A percentile compares a stretch with the other conserved stretches of the same genome.
phyloP scores from a whole-genome alignment of 768 basidiomycete genomes.

The Leucosporidium yakuticum region DNA sequence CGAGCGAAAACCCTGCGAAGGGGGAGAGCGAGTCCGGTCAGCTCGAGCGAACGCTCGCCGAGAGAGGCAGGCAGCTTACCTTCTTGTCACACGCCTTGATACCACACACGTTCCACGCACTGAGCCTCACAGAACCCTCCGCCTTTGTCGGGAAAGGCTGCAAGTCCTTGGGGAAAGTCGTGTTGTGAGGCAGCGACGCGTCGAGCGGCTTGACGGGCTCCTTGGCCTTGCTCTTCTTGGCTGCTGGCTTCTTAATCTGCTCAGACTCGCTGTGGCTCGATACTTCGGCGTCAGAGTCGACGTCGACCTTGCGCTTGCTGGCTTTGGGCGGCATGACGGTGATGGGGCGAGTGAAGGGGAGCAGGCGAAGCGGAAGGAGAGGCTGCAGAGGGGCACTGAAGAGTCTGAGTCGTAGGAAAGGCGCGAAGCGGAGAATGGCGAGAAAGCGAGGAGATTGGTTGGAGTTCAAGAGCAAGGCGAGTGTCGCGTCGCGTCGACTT shows the following conservation, averaged over 20 bases:
- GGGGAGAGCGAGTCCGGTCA: not conserved
- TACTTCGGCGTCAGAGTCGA: not conserved
- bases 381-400: not conserved
- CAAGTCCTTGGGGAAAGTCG: constrained; percentile 32
- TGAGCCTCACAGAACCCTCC: constrained; percentile 44
- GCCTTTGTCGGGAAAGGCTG: constrained; percentile 15
- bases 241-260: not conserved
- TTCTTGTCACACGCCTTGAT: constrained; percentile 70
- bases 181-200: constrained; percentile 29
- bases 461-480: not conserved
- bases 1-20: constrained; percentile 62
- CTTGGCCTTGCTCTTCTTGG: constrained; percentile 4
- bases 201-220: constrained; percentile 36
- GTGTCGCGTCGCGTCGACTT: not conserved
- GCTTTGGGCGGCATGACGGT: constrained; percentile 1
- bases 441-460: not conserved
- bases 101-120: constrained; percentile 75
- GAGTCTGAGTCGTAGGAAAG: not conserved
- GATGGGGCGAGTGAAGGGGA: not conserved
- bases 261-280: too few species aligned
- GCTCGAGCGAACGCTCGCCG: not conserved
- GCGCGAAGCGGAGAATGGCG: not conserved
- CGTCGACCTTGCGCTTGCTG: constrained; percentile 1
- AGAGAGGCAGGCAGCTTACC: constrained; percentile 44
- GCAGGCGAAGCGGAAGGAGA: not conserved